Conservation (phyloP, 805 yeast genomes). For the Candida palmyrensis region DNA sequence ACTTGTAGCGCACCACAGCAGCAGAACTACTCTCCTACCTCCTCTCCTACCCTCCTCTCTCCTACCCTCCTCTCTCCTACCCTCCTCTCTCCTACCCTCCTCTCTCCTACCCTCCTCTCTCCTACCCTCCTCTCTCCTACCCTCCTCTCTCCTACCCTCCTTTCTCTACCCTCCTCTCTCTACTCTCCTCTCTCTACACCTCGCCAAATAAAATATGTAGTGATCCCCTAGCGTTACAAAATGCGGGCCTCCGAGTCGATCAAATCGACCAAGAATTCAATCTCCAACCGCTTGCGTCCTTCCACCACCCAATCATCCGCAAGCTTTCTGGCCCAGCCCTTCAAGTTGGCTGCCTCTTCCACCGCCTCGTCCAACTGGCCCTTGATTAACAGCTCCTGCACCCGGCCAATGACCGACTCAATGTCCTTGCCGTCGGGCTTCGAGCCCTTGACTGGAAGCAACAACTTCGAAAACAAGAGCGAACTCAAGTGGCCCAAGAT, state of each 20-base stretch:
- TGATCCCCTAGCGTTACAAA: conserved; percentile 14
- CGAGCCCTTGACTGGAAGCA: conserved; percentile 73
- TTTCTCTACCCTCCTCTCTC: not conserved
- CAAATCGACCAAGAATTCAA: conserved; percentile 70
- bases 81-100: too few relatives aligned
- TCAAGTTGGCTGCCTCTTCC: conserved; percentile 82
- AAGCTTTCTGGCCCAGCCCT: conserved; percentile 89
- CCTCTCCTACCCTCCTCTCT: too few relatives aligned
- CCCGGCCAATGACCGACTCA: conserved; percentile 84
- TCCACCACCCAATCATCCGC: conserved; percentile 90
- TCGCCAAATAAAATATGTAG: not conserved
- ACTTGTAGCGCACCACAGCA: too few relatives aligned
- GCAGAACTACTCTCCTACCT: too few relatives aligned
- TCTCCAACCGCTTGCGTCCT: conserved; percentile 84
- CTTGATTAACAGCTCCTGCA: conserved; percentile 65
- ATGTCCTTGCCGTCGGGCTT: conserved; percentile 75
- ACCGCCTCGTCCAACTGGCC: conserved; percentile 85
- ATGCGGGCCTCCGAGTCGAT: conserved; percentile 59
- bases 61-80: too few relatives aligned
- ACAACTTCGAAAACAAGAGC: conserved; percentile 63
- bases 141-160: not conserved
- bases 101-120: too few relatives aligned
- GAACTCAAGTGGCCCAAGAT: conserved; percentile 88
- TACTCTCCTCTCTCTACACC: not conserved
- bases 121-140: too few relatives aligned